Evolutionary conservation across 1,284 basidiomycete species (phyloP), one percentile per base, ranked within the genome.

Genomic region (Boletus hoseneyae): DNA sequence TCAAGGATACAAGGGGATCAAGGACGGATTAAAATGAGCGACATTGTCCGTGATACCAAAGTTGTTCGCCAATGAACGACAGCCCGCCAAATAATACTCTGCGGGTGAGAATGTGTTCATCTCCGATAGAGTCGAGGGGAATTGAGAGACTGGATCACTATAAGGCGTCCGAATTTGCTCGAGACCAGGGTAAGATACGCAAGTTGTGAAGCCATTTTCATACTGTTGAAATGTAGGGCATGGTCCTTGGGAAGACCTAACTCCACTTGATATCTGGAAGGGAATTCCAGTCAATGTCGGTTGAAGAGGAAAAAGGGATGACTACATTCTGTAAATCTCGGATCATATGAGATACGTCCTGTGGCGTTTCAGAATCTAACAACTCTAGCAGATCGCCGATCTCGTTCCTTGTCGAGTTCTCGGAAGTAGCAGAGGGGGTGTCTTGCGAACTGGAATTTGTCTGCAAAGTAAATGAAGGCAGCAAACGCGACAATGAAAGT

Each of bases 261-360:
- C n/a, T 15, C 49, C 43, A 37, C 39, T 40, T 4, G 49, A 43
- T 21, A 44, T 16, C 63, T 67, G 39, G 13, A 45, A 35, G 19
- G 21, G 10, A 13, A 19, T 25, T 16, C 23, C 23, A 30, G 36
- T 46, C 10, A 12, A 35, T 48, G 16, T 42, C n/a, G 9, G 18
- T n/a, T 19, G 23, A 35, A 48, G n/a, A 27, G 11, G n/a, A 39
- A 16, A n/a, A 45, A 38, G 7, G 16, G 42, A 33, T 21, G n/a
- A 57, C 11, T 48, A 67, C 66, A 29, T 37, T 52, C 23, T 52
- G 51, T 12, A 40, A 30, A 33, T 51, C 54, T 30, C 27, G 51
- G 16, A 40, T 47, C 10, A 42, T 25, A 23, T 44, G 42, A 29
- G 50, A 47, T 12, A 48, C 18, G 27, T 21, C 45, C 46, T 43